Evolutionary conservation across 2,329 filamentous ascomycete genomes (phyloP).

Genomic region (Hypomyces rosellus): DNA sequence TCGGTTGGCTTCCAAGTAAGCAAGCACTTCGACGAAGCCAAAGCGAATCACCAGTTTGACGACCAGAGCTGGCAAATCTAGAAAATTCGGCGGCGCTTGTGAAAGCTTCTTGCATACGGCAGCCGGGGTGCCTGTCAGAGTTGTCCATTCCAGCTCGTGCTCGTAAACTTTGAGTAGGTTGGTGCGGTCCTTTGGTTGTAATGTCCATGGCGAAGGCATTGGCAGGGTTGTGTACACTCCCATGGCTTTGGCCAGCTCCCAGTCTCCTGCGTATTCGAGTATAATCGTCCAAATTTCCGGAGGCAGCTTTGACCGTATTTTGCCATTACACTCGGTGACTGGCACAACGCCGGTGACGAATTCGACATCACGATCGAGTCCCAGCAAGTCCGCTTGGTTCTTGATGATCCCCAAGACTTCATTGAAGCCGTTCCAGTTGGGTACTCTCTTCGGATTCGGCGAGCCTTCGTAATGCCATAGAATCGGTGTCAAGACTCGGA

Average conservation of each 20-base stretch:
- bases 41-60: conserved; percentile 91
- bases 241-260: conserved; percentile 80
- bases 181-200: conserved; percentile 50
- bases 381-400: conserved; percentile 70
- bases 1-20: conserved; percentile 56
- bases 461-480: conserved; percentile 68
- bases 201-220: conserved; percentile 63
- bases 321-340: conserved; percentile 27
- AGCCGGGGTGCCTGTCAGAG: conserved; percentile 64
- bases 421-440: conserved; percentile 59
- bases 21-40: conserved; percentile 70
- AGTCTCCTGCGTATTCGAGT: conserved; percentile 77
- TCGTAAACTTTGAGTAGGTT: conserved; percentile 66
- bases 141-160: conserved; percentile 77
- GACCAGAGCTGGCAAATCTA: conserved; percentile 68
- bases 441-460: conserved; percentile 44
- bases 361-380: conserved; percentile 65
- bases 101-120: conserved; percentile 71
- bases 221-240: conserved; percentile 73
- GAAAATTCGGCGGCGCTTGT: conserved; percentile 61
- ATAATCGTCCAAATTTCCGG: conserved; percentile 87
- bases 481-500: conserved; percentile 73
- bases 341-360: conserved; percentile 37
- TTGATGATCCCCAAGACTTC: conserved; percentile 69
- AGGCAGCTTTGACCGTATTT: conserved; percentile 51